A percentile compares a stretch with the other conserved stretches of the same genome.
Evolutionary conservation across 2,329 filamentous ascomycete genomes (phyloP).

Genomic region (Hypoxylon sp.): DNA sequence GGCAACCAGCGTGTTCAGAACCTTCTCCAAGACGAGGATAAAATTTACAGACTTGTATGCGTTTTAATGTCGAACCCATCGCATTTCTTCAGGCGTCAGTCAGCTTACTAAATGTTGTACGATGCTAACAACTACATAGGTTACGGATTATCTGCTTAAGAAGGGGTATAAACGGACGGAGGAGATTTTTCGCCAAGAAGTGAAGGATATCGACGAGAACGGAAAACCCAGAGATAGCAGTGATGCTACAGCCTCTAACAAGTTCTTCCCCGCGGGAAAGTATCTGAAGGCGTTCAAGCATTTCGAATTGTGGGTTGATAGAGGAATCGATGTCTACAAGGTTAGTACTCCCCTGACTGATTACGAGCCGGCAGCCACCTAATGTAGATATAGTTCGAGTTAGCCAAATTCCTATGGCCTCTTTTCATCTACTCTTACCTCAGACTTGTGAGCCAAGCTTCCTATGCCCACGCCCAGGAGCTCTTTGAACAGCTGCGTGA

Average conservation of each 20-base stretch:
- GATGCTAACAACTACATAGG: conserved; percentile 57
- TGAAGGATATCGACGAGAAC: conserved; percentile 83
- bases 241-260: conserved; percentile 75
- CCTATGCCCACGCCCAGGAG: conserved; percentile 77
- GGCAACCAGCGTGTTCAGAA: neutral
- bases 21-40: neutral
- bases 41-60: neutral
- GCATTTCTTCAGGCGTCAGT: neutral
- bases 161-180: conserved; percentile 95
- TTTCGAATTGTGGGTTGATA: conserved; percentile 87
- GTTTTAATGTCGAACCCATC: neutral
- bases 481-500: conserved; percentile 79
- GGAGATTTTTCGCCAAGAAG: conserved; percentile 91
- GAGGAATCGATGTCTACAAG: conserved; percentile 95
- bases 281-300: conserved; percentile 82
- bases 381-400: conserved; percentile 75
- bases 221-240: conserved; percentile 78
- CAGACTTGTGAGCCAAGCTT: conserved; percentile 80
- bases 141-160: conserved; percentile 96
- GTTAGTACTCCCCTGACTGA: conserved; percentile 58
- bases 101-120: neutral
- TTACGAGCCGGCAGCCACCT: conserved; percentile 40
- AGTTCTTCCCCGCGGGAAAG: conserved; percentile 66
- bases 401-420: conserved; percentile 91
- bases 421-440: conserved; percentile 95